phyloP scores from a whole-genome alignment of 208 protist genomes.

The Trichomonas tenax region DNA sequence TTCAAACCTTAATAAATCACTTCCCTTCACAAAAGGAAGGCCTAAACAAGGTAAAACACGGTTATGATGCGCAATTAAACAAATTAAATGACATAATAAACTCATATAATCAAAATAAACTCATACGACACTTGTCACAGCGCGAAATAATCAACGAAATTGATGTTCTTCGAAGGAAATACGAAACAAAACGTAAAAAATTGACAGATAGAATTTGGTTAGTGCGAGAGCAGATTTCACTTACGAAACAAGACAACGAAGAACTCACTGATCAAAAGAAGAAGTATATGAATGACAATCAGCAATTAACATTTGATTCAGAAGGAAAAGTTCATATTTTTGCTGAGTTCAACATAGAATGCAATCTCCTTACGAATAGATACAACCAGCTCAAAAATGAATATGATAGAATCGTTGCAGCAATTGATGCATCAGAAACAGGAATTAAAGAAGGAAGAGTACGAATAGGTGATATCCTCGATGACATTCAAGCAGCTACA shows the following conservation, averaged over 20 bases:
- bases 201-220: not conserved
- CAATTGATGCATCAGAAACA: not conserved
- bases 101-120: not conserved
- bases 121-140: not conserved
- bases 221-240: not conserved
- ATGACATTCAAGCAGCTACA: not conserved
- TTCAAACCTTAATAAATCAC: not conserved
- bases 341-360: not conserved
- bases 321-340: not conserved
- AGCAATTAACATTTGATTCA: not conserved
- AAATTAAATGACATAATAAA: not conserved
- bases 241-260: not conserved
- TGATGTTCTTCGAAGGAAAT: not conserved
- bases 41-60: not conserved
- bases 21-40: not conserved
- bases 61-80: not conserved
- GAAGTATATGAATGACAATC: not conserved
- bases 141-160: not conserved
- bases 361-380: not conserved
- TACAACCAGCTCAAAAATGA: not conserved
- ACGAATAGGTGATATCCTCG: not conserved
- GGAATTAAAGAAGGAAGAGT: not conserved
- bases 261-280: not conserved
- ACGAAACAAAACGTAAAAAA: not conserved
- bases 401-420: not conserved